Evolutionary conservation across 164 flowering plant genomes (phyloP), one percentile per base, ranked within the genome.

Genomic region (Nelumbo lutea): DNA sequence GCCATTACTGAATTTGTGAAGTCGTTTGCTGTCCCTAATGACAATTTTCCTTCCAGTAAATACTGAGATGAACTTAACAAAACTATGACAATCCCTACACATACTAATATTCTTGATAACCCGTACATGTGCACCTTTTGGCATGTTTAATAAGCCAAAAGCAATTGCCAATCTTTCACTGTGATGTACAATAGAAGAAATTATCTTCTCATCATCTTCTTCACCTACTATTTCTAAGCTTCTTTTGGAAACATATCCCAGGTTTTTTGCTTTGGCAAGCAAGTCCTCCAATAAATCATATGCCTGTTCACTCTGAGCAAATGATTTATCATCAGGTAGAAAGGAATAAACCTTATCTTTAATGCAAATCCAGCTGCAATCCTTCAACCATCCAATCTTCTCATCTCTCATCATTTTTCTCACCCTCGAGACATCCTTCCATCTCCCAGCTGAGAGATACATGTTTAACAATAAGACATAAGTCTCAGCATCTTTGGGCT

Each of bases 151-250:
- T 68, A 93, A 73, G 5, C 90, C 96, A 71, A 84, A 90, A 40
- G 90, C 86, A 75, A 88, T 72, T 1, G 96, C 98, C 69, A 93
- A 64, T 75, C 82, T 87, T 76, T 93, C 98, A 68, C 96, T 93
- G 68, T 90, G 98, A 81, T 80, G 75, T 67, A 72, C 62, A 11
- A 68, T 47, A 44, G 81, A 72, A 42, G 74, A 60, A 53, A 47
- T 65, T 59, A 67, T 64, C 57, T 71, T 69, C 45, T 66, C 81
- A 45, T 57, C 66, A 9, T 75, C 83, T 43, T 82, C 83, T 50
- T 82, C 87, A 6, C 84, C 85, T 42, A 41, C 61, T 67, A 73
- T 63, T 63, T 84, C 83, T 42, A 79, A 65, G 52, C 69, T 71
- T 64, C 63, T 70, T 46, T 72, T 67, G 1, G 71, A 11, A 58